Evolutionary conservation across 345 rosid species (phyloP).

Genomic region (Cardamine resedifolia): DNA sequence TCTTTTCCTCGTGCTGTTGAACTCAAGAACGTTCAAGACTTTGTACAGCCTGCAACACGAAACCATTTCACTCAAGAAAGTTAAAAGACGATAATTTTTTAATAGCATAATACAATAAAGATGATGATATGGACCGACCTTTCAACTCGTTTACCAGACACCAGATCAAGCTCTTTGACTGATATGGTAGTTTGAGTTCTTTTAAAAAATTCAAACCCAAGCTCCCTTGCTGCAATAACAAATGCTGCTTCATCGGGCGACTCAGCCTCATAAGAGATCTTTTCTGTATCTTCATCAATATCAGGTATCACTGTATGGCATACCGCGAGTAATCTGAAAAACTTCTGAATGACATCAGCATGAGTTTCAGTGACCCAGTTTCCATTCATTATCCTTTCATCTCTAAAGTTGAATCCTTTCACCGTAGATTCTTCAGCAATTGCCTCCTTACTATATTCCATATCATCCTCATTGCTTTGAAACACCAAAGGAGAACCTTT

Average conservation of each 20-base stretch:
- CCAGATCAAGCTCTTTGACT: conserved; percentile 56
- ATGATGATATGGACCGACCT: conserved; percentile 48
- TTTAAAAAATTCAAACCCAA: conserved; percentile 79
- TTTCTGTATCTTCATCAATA: conserved; percentile 68
- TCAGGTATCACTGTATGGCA: conserved; percentile 96
- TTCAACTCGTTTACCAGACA: conserved; percentile 59
- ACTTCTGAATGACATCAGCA: conserved; percentile 61
- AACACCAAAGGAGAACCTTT: conserved; percentile 45
- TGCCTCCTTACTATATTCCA: conserved; percentile 30
- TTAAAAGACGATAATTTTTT: neutral
- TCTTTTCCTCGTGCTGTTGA: conserved; percentile 84
- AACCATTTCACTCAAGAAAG: neutral
- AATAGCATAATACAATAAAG: neutral
- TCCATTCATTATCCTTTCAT: conserved; percentile 77
- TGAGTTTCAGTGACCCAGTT: conserved; percentile 73
- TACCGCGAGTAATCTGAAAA: conserved; percentile 69
- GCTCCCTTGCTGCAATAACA: conserved; percentile 93
- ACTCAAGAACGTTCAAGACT: conserved; percentile 76
- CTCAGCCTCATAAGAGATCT: conserved; percentile 84
- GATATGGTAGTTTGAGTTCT: conserved; percentile 75
- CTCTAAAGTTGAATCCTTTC: conserved; percentile 87
- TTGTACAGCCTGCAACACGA: conserved; percentile 57
- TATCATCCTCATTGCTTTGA: conserved; percentile 27
- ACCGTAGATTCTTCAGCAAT: conserved; percentile 34
- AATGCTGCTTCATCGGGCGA: conserved; percentile 96